Evolutionary conservation across 1,284 basidiomycete species (phyloP), one percentile per base, ranked within the genome.

Genomic region (Ceratobasidium theobromae): DNA sequence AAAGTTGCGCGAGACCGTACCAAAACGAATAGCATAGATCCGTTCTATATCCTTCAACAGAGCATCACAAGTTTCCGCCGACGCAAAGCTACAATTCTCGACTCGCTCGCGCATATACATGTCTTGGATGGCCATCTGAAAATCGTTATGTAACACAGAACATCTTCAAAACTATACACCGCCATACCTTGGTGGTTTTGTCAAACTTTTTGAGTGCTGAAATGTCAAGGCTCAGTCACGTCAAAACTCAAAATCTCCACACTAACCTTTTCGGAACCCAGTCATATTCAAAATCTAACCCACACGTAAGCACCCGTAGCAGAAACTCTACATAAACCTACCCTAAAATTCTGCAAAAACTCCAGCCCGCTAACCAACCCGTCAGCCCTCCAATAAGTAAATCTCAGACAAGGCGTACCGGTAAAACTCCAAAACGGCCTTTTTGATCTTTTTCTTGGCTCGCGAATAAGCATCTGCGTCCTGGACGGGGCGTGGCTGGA

Each of bases 191-290:
- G 0, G 91, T 89, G 1, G 85, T 80, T 77, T 96, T 98, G 74
- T 94, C 92, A 72, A 94, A 96, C 77, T 97, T 98, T 77, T 95
- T 98, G 69, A 97, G 74, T 0, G 88, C 89, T 45, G 18, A 11
- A 45, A 21, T 11, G 9, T 33, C 4, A 21, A 30, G 18, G 32
- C 11, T 21, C 11, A 41, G 30, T 38, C 9, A 45, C 8, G 9
- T 5, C 9, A 14, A 14, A 18, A 1, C 1, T 25, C 38, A 38
- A 35, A 41, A 48, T 41, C 27, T 43, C 16, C 8, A 38, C 6
- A n/a, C 43, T n/a, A 45, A 45, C 43, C 43, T 75, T 98, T 98
- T 23, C 91, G 81, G 75, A 98, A 95, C 0, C 93, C 95, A 1
- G 91, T 91, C 5, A 95, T 76, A 75, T 98, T 98, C 55, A 98